phyloP scores from a whole-genome alignment of 164 flowering plant genomes.

The Dillenia turbinata region DNA sequence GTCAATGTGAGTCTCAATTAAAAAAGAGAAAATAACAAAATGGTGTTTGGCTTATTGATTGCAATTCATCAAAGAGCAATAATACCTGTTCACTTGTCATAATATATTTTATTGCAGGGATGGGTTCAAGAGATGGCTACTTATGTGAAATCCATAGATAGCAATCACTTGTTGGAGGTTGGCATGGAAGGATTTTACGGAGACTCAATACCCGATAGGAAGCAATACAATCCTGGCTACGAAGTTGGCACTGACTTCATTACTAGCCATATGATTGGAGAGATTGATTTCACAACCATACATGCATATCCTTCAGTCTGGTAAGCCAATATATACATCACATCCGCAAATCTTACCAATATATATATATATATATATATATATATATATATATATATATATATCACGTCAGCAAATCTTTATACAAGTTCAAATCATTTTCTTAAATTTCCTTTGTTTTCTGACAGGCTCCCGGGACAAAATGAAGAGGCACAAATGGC shows the following conservation, averaged over 20 bases:
- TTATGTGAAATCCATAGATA: constrained; percentile 40
- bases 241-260: constrained; percentile 12
- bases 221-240: constrained; percentile 4
- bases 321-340: too few relatives aligned
- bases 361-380: too few relatives aligned
- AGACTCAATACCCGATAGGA: constrained; percentile 1
- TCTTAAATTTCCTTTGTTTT: too few relatives aligned
- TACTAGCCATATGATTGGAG: not conserved
- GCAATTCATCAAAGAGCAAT: not conserved
- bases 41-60: not conserved
- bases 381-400: too few relatives aligned
- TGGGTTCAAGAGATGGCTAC: constrained; percentile 55
- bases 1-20: constrained; percentile 21
- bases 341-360: too few relatives aligned
- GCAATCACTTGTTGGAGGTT: constrained; percentile 14
- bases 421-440: too few relatives aligned
- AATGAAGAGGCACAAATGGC: too few relatives aligned
- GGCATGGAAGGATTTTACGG: too few relatives aligned
- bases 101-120: constrained; percentile 15
- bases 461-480: too few relatives aligned
- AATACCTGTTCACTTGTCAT: not conserved
- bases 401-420: too few relatives aligned
- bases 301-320: constrained; percentile 3
- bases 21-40: too few relatives aligned
- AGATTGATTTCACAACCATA: constrained; percentile 8